Conservation (phyloP, 345 rosid species). For the Eucalyptus victrix region DNA sequence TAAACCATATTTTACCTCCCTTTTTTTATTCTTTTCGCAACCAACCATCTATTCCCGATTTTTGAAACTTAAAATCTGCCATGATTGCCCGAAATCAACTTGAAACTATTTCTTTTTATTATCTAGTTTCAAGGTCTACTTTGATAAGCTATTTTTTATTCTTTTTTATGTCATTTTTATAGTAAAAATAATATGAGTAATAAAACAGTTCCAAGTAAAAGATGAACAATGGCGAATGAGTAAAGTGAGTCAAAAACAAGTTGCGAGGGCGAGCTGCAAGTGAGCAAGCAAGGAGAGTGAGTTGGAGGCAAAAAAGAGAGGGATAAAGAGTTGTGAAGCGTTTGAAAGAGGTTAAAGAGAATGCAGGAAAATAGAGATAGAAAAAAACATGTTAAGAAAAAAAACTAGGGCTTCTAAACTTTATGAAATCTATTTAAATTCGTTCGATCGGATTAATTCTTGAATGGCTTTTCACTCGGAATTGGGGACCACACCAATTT, state of each 20-base stretch:
- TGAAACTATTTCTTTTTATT: neutral
- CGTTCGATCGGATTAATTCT: rapidly evolving
- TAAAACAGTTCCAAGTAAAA: neutral
- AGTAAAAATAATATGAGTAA: neutral
- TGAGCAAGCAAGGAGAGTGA: neutral
- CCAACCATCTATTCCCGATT: too few relatives aligned
- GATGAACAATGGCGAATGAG: neutral
- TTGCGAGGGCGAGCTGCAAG: neutral
- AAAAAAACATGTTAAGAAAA: neutral
- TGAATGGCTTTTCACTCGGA: neutral
- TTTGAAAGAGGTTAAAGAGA: neutral
- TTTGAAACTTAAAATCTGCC: neutral
- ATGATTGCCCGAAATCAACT: too few relatives aligned
- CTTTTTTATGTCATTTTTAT: neutral
- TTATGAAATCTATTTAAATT: neutral
- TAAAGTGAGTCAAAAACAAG: too few relatives aligned
- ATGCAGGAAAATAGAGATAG: rapidly evolving
- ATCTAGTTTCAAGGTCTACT: neutral
- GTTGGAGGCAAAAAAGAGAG: neutral
- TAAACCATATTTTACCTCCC: too few relatives aligned
- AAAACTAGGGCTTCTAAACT: too few relatives aligned
- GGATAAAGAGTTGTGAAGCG: neutral
- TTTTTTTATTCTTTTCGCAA: too few relatives aligned
- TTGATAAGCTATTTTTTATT: neutral
- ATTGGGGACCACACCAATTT: too few relatives aligned